phyloP scores from a whole-genome alignment of 83 land plant species.

The Diphasiastrum complanatum region DNA sequence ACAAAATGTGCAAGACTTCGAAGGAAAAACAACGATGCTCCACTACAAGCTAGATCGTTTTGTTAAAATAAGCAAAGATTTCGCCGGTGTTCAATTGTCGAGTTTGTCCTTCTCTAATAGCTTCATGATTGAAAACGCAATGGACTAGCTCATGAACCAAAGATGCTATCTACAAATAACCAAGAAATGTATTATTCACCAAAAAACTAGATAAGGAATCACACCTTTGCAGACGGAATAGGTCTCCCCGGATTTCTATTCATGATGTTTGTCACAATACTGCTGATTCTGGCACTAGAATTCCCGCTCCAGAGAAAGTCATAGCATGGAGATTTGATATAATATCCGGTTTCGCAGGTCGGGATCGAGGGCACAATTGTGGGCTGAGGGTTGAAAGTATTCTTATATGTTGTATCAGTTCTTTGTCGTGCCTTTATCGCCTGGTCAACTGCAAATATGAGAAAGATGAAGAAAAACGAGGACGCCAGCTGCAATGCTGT shows the following conservation, averaged over 20 bases:
- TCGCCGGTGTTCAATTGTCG: too few species aligned
- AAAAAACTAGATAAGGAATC: not conserved
- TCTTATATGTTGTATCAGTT: not conserved
- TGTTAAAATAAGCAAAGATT: too few species aligned
- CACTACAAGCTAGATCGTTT: too few species aligned
- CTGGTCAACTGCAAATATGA: not conserved
- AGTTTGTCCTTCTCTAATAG: too few species aligned
- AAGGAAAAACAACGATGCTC: too few species aligned
- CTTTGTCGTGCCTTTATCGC: not conserved
- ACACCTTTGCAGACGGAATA: not conserved
- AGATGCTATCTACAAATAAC: too few species aligned
- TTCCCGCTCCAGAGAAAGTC: constrained; percentile 14
- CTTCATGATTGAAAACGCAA: too few species aligned
- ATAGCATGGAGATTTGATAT: not conserved
- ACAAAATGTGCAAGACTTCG: too few species aligned
- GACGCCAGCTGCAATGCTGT: not conserved
- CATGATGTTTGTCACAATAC: not conserved
- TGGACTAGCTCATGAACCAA: too few species aligned
- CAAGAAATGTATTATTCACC: not conserved
- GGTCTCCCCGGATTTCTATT: constrained; percentile 1
- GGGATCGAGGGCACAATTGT: not conserved
- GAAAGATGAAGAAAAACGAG: not conserved
- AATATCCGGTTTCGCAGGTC: not conserved
- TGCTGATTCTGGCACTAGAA: not conserved
- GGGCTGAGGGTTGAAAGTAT: not conserved